Evolutionary conservation across 2,329 filamentous ascomycete species (phyloP), one percentile per base, ranked within the genome.

Genomic region (Colletotrichum agaves): DNA sequence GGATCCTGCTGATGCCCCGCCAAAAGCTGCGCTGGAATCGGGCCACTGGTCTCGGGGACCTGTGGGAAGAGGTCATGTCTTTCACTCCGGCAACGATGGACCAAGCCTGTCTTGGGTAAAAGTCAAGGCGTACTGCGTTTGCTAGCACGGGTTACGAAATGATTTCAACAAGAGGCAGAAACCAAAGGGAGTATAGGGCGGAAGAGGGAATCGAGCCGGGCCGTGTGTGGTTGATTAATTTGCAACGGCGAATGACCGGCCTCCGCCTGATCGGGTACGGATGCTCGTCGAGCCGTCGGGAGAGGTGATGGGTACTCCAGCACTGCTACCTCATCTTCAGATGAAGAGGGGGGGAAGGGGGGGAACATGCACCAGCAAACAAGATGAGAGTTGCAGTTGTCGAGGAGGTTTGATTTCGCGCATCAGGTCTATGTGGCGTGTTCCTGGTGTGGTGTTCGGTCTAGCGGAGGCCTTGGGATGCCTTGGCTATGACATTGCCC

Each of bases 231-330:
- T 31, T 43, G 35, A 15, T 44, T 37, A 23, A 50, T 33, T 39
- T 44, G 35, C 55, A 60, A 44, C 27, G 19, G 19, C 37, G 17
- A 27, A 7, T 27, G 17, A 23, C 19, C n/a, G 19, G 17, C 21
- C 35, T 63, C 46, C 46, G 33, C 47, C 47, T 27, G 61, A 35
- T 63, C 37, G 47, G 41, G 21, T 37, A 33, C 47, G 39, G 39
- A 33, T 65, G 41, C 21, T 47, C 39, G 41, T 53, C 41, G 21
- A 61, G 47, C 57, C 47, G 57, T 61, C 57, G 15, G 52, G 23
- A 17, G 33, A 33, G 27, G 33, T 19, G 49, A 17, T 10, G n/a
- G 46, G 21, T 44, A 19, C 27, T 21, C 7, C 23, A 27, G 13
- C 44, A 31, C 33, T 13, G 53, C 13, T 15, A 10, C 17, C 23